These are phyloP conservation scores for Coelastrella sp. DNA, from an alignment of 139 green algal genomes.

Conservation along the genomic window DNA sequence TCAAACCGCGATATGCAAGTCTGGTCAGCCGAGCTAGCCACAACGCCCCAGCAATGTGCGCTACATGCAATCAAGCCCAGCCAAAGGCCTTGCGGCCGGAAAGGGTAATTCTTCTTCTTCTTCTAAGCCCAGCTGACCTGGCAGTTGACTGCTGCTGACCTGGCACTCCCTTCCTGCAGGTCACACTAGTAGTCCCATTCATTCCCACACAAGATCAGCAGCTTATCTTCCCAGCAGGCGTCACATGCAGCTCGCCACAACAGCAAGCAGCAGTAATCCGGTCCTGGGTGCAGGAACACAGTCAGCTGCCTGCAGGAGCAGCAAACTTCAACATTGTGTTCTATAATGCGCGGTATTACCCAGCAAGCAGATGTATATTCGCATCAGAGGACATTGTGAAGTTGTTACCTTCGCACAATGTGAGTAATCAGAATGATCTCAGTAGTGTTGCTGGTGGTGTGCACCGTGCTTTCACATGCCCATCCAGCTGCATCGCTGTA, in stretches of 20 bases:
- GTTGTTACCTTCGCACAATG: not conserved
- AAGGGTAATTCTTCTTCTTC: too few relatives aligned
- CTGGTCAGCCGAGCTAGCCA: too few relatives aligned
- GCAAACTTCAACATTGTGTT: conserved; percentile 6
- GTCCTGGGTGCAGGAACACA: conserved; percentile 20
- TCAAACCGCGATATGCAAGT: too few relatives aligned
- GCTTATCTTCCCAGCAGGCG: conserved; percentile 12
- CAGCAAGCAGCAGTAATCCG: conserved; percentile 5
- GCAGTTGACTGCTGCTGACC: not conserved
- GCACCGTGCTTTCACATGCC: too few relatives aligned
- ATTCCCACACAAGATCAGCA: not conserved
- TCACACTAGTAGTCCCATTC: conserved; percentile 11
- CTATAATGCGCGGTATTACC: conserved; percentile 27
- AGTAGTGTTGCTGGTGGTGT: too few relatives aligned
- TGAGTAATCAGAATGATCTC: not conserved
- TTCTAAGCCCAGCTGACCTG: too few relatives aligned
- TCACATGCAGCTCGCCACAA: not conserved
- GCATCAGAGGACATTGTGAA: conserved; percentile 8
- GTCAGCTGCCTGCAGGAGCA: not conserved
- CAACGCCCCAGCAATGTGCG: too few relatives aligned
- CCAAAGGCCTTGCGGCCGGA: too few relatives aligned
- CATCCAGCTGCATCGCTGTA: too few relatives aligned
- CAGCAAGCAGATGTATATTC: conserved; percentile 37
- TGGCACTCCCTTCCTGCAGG: not conserved
- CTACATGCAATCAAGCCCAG: too few relatives aligned